phyloP scores from a whole-genome alignment of 805 yeast genomes.

The Wickerhamomyces strasburgensis region DNA sequence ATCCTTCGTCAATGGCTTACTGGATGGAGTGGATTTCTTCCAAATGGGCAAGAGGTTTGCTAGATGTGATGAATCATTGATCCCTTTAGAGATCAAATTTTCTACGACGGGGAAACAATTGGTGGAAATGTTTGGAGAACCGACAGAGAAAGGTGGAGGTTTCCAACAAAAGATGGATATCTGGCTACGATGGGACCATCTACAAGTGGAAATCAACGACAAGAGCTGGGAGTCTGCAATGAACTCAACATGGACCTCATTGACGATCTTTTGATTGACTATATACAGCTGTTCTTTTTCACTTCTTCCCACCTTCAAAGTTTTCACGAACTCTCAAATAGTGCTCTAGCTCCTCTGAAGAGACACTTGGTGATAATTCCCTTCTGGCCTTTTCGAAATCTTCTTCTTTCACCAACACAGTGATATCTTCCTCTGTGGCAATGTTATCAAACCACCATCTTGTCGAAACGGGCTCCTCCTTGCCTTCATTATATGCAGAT shows the following conservation, averaged over 20 bases:
- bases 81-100: constrained; percentile 20
- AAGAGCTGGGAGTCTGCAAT: constrained; percentile 33
- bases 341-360: constrained; percentile 80
- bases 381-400: constrained; percentile 77
- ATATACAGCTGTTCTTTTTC: too few species aligned
- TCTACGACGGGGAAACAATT: constrained; percentile 26
- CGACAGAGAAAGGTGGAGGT: constrained; percentile 39
- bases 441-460: constrained; percentile 89
- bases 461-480: constrained; percentile 47
- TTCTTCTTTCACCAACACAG: constrained; percentile 59
- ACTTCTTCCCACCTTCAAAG: constrained; percentile 60
- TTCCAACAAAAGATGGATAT: constrained; percentile 27
- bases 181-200: constrained; percentile 34
- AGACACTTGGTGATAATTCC: constrained; percentile 78
- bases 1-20: constrained; percentile 5
- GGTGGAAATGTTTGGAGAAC: constrained; percentile 34
- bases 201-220: constrained; percentile 34
- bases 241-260: constrained; percentile 20
- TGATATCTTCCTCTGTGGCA: constrained; percentile 61
- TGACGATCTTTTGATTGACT: constrained; percentile 7
- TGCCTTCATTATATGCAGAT: constrained; percentile 40
- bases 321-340: constrained; percentile 72
- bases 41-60: constrained; percentile 19
- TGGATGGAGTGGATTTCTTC: constrained; percentile 35
- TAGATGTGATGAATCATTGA: constrained; percentile 4